phyloP scores from a whole-genome alignment of 352 stramenopile genomes.

The Peronospora farinosa region DNA sequence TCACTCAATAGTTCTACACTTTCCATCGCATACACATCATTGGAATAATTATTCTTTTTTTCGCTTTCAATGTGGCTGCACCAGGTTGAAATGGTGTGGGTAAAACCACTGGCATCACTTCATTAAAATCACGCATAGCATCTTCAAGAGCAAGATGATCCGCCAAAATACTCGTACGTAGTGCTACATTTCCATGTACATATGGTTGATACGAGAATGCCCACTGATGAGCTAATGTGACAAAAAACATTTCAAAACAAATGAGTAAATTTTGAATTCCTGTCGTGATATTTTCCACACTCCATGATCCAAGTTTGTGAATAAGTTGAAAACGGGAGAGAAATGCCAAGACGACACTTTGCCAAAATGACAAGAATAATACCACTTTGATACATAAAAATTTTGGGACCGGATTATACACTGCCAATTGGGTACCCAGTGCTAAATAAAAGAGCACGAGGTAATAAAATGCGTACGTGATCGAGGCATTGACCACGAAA shows the following conservation, averaged over 20 bases:
- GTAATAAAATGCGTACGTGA: constrained; percentile 96
- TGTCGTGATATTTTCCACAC: constrained; percentile 92
- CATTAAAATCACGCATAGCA: constrained; percentile 91
- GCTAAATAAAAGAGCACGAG: constrained; percentile 96
- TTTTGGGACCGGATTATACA: constrained; percentile 94
- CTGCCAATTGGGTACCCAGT: constrained; percentile 82
- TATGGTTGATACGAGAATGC: constrained; percentile 92
- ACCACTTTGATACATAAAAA: constrained; percentile 98
- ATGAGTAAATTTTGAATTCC: constrained; percentile 98
- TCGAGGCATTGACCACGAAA: constrained; percentile 92
- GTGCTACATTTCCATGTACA: constrained; percentile 36
- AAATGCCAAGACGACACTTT: constrained; percentile 90
- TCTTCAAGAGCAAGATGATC: constrained; percentile 92
- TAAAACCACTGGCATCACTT: constrained; percentile 84
- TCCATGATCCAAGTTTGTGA: constrained; percentile 89
- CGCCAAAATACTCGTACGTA: constrained; percentile 74
- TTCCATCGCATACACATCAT: constrained; percentile 44
- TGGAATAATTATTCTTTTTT: constrained; percentile 37
- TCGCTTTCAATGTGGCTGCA: constrained; percentile 50
- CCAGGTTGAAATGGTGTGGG: constrained; percentile 75
- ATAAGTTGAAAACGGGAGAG: constrained; percentile 87
- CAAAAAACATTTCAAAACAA: constrained; percentile 98
- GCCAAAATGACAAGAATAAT: constrained; percentile 99
- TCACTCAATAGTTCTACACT: constrained; percentile 44
- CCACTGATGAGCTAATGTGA: constrained; percentile 93